Evolutionary conservation across 2,329 filamentous ascomycete species (phyloP), one percentile per base, ranked within the genome.

Genomic region (Ilyonectria destructans): DNA sequence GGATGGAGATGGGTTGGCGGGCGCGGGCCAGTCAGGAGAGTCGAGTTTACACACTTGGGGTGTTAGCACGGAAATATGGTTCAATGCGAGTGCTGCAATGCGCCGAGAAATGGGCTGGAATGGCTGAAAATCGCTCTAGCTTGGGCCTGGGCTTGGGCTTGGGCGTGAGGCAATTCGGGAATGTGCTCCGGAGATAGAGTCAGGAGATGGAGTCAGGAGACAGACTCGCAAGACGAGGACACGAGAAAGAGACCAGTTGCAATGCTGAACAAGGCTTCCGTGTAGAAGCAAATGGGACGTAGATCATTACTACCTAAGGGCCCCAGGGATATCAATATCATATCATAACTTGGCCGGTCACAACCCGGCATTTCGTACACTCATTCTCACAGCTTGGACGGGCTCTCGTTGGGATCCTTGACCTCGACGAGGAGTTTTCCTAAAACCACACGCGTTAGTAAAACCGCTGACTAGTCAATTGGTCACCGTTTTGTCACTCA

Each of bases 361-460:
- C n/a, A 19, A 17, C 49, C 26, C 6, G 45, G 19, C 45, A 21
- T 46, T 8, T 46, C 17, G 45, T 46, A 46, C 19, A 37, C 19
- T 45, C 55, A 21, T 31, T 59, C 17, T 71, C 69, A 79, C 66
- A 79, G 59, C 75, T 79, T 78, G 12, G 75, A 75, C 31, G 77
- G 76, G 48, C 68, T 76, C 68, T 79, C 77, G 13, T 75, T 74
- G 21, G 71, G 74, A 62, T 76, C 71, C 75, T 79, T 79, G 63
- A 79, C 62, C 73, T 78, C 77, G 35, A 79, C 73, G 35, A 79
- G 71, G 23, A 79, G 37, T 83, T 91, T 88, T 81, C 92, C 71
- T 71, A 37, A 7, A 48, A 6, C 8, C 45, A 21, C 43, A 35
- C 15, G n/a, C 5, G 35, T 69, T 60, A 67, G 63, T 58, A n/a